phyloP scores from a whole-genome alignment of 352 stramenopile species.

The Phytophthora tentaculata region DNA sequence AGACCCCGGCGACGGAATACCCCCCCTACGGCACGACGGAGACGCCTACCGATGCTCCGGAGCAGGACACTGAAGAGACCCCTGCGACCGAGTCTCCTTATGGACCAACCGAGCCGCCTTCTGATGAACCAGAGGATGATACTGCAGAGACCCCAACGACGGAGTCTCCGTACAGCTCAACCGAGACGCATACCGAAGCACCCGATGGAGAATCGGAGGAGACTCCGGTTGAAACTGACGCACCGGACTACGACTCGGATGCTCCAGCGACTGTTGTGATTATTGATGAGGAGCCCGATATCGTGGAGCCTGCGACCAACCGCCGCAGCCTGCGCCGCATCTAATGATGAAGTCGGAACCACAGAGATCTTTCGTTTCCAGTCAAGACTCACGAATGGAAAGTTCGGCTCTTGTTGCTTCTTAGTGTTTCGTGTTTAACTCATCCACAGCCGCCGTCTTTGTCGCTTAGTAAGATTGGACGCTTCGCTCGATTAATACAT shows the following conservation, averaged over 20 bases:
- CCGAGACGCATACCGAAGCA: conserved; percentile 1
- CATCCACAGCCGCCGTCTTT: conserved; percentile 5
- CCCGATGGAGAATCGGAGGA: conserved; percentile 1
- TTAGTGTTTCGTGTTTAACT: conserved; percentile 33
- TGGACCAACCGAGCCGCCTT: not conserved
- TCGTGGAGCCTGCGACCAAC: not conserved
- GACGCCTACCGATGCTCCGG: not conserved
- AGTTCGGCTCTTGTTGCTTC: conserved; percentile 6
- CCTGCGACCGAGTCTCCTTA: not conserved
- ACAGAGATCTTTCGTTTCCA: not conserved
- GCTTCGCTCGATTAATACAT: conserved; percentile 24
- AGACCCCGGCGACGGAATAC: not conserved
- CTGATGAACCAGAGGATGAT: not conserved
- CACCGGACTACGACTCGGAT: not conserved
- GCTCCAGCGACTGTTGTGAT: not conserved
- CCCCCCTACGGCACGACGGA: not conserved
- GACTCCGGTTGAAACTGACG: conserved; percentile 8
- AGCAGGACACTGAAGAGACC: not conserved
- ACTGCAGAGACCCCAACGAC: not conserved
- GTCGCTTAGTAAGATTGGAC: no score
- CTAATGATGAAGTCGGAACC: not conserved
- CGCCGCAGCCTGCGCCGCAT: conserved; percentile 20
- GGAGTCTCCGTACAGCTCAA: not conserved
- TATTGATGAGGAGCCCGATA: not conserved
- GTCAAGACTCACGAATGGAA: not conserved